These are phyloP conservation scores for Pisolithus sp. DNA, from an alignment of 768 basidiomycete species.

Conservation along the genomic window DNA sequence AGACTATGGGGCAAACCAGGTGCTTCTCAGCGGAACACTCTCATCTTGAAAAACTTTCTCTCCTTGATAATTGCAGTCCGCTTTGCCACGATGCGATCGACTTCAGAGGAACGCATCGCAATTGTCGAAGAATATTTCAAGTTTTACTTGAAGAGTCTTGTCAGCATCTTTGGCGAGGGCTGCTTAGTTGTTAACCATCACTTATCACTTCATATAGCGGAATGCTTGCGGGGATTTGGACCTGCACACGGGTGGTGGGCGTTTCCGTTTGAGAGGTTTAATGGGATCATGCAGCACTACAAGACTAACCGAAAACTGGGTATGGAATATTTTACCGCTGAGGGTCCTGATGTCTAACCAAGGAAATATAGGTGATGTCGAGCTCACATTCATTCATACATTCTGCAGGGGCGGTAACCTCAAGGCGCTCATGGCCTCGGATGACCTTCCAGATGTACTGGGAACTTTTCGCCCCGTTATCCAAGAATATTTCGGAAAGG, in stretches of 20 bases:
- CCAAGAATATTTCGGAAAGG: too few species aligned
- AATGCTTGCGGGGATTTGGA: slow-evolving; percentile 23
- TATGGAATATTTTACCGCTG: too few species aligned
- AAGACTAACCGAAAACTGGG: slow-evolving; percentile 18
- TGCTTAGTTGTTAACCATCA: slow-evolving; percentile 29
- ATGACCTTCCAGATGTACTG: too few species aligned
- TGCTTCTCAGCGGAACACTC: neutral
- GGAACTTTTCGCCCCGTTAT: too few species aligned
- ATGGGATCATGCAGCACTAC: slow-evolving; percentile 24
- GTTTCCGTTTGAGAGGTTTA: slow-evolving; percentile 27
- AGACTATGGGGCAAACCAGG: slow-evolving; percentile 20
- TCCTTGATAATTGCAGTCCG: slow-evolving; percentile 1
- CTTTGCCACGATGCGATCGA: neutral
- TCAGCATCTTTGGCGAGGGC: neutral
- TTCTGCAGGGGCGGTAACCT: too few species aligned
- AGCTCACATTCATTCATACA: too few species aligned
- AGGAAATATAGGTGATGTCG: too few species aligned
- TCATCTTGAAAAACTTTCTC: neutral
- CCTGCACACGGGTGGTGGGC: slow-evolving; percentile 23
- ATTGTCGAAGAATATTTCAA: neutral
- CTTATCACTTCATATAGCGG: slow-evolving; percentile 31
- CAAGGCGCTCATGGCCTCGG: too few species aligned
- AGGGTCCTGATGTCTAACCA: too few species aligned
- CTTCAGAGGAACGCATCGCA: neutral
- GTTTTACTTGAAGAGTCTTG: neutral